Evolutionary conservation across 2,329 filamentous ascomycete species (phyloP), one percentile per base, ranked within the genome.

Genomic region (Dactylonectria macrodidyma): DNA sequence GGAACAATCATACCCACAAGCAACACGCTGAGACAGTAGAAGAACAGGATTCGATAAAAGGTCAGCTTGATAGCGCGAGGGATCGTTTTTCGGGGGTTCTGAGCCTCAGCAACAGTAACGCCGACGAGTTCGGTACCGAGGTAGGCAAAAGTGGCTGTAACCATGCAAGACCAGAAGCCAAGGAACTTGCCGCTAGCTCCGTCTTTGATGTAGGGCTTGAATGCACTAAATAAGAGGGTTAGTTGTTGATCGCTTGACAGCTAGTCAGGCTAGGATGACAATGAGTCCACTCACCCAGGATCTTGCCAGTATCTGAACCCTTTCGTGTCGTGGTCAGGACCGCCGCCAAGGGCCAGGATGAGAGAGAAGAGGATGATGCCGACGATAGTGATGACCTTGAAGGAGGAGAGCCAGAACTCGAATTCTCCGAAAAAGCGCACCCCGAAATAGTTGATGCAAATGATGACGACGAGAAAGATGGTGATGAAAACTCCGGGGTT

Each of bases 401-500:
- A 88, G 33, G 88, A 90, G 12, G 85, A 87, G 41, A 88, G 81
- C 83, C 90, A 86, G 85, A 92, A 87, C 73, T 89, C 87, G 68
- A 89, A 86, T 75, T 92, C 90, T 67, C 90, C 90, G 55, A 92
- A 92, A 81, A 92, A 91, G 24, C 83, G 84, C 77, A 95, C 90
- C 59, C 92, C 85, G 46, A 82, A 91, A 78, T 93, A 91, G 79
- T 93, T 93, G 84, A 93, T 91, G 71, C 78, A 80, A 64, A 92
- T 74, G 73, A 93, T 92, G 59, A 82, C 68, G 30, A 92, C 83
- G 5, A 93, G 81, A 81, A 93, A 91, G 58, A 93, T 86, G 46
- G 93, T 87, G 63, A 97, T 95, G 82, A 90, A 96, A 12, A 95
- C 92, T 58, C 92, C 93, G 0, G 93, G 91, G 75, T 95, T 95